phyloP scores from a whole-genome alignment of 2,329 filamentous ascomycete genomes.

The Alternaria ethzedia region DNA sequence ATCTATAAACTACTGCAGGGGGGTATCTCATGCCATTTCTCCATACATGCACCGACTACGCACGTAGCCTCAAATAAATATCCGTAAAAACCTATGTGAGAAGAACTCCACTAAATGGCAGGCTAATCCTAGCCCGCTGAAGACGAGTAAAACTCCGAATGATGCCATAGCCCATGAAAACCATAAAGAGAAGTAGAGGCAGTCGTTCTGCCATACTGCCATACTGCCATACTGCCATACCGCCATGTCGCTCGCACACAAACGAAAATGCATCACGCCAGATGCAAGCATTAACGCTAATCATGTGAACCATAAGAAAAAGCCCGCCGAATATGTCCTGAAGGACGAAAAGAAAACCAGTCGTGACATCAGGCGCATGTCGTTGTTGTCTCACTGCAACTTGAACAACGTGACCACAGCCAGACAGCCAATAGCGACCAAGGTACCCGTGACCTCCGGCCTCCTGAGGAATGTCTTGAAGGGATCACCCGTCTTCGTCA shows the following conservation, averaged over 20 bases:
- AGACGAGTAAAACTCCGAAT: background rate
- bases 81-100: background rate
- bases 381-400: constrained; percentile 7
- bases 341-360: background rate
- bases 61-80: background rate
- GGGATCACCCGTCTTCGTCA: background rate
- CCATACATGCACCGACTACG: background rate
- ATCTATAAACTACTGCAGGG: background rate
- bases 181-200: background rate
- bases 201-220: background rate
- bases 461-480: constrained; percentile 24
- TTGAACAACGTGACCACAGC: constrained; percentile 29
- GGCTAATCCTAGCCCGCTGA: background rate
- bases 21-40: background rate
- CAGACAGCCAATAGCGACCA: constrained; percentile 36
- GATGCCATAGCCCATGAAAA: background rate
- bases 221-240: too few species aligned
- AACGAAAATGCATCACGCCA: background rate
- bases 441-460: constrained; percentile 33
- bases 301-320: background rate
- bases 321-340: background rate
- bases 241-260: background rate
- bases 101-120: background rate
- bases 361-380: background rate
- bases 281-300: background rate